These are phyloP conservation scores for Bondarzewia mesenterica DNA, from an alignment of 1,284 basidiomycete species.

Conservation along the genomic window DNA sequence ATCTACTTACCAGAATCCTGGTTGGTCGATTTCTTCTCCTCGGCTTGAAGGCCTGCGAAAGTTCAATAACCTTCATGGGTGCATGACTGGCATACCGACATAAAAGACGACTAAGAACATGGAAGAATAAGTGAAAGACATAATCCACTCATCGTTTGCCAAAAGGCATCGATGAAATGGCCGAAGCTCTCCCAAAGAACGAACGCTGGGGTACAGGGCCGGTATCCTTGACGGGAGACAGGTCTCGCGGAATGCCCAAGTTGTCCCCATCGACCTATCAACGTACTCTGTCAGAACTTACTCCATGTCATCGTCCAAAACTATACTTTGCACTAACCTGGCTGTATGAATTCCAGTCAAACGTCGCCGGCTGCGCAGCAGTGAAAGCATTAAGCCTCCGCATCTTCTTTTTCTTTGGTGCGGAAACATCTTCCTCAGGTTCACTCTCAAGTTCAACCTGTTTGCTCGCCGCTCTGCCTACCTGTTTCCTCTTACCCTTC, in stretches of 20 bases:
- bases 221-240: conserved; percentile 11
- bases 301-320: too few species aligned
- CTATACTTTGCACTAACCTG: conserved; percentile 23
- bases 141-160: neutral
- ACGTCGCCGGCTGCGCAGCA: conserved; percentile 28
- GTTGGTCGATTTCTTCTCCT: too few species aligned
- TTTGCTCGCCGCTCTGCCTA: conserved; percentile 2
- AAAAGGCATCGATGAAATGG: neutral
- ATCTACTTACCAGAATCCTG: too few species aligned
- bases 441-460: conserved; percentile 6
- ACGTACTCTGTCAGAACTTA: too few species aligned
- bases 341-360: conserved; percentile 30
- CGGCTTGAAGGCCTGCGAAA: too few species aligned
- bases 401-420: conserved; percentile 51
- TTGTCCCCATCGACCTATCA: conserved; percentile 6
- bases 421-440: conserved; percentile 16
- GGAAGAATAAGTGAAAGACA: neutral
- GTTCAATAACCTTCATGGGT: too few species aligned
- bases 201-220: conserved; percentile 1
- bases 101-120: too few species aligned
- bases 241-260: conserved; percentile 9
- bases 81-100: too few species aligned
- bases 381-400: conserved; percentile 53
- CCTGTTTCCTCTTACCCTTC: conserved; percentile 11
- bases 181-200: neutral